These are phyloP conservation scores for Corylus heterophylla DNA, from an alignment of 306 rosid genomes.

Conservation along the genomic window DNA sequence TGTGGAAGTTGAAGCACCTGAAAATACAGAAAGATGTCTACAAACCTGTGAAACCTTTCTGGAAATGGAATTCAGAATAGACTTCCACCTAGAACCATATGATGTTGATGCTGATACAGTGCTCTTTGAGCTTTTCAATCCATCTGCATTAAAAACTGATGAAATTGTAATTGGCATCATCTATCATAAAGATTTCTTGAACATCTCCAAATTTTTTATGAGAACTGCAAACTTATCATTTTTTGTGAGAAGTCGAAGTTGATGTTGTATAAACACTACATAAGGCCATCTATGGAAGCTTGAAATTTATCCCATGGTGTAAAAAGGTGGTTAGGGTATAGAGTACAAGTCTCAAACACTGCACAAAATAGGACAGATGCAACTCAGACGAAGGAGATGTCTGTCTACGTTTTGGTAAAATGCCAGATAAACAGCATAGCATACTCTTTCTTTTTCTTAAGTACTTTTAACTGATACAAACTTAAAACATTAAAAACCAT, in stretches of 20 bases:
- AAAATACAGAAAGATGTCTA: slow-evolving; percentile 6
- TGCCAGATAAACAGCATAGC: background rate
- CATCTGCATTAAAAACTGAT: slow-evolving; percentile 44
- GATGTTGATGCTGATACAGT: slow-evolving; percentile 33
- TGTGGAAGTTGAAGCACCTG: background rate
- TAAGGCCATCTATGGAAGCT: background rate
- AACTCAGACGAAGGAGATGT: background rate
- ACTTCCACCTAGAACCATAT: slow-evolving; percentile 71
- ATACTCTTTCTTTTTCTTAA: background rate
- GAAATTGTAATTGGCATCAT: slow-evolving; percentile 33
- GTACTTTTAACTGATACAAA: background rate
- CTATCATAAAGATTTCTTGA: slow-evolving; percentile 22
- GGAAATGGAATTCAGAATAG: slow-evolving; percentile 64
- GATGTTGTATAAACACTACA: background rate
- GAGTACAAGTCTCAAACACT: background rate
- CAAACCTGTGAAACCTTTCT: slow-evolving; percentile 94
- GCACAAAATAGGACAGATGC: background rate
- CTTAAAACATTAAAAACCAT: too few species aligned
- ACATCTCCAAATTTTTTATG: background rate
- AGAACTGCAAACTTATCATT: background rate
- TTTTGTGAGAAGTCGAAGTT: background rate
- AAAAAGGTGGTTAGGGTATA: background rate
- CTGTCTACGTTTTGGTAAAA: background rate
- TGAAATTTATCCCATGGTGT: background rate
- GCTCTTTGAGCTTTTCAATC: slow-evolving; percentile 46